Conservation (phyloP, 768 basidiomycete species). For the Pulveroboletus ravenelii region DNA sequence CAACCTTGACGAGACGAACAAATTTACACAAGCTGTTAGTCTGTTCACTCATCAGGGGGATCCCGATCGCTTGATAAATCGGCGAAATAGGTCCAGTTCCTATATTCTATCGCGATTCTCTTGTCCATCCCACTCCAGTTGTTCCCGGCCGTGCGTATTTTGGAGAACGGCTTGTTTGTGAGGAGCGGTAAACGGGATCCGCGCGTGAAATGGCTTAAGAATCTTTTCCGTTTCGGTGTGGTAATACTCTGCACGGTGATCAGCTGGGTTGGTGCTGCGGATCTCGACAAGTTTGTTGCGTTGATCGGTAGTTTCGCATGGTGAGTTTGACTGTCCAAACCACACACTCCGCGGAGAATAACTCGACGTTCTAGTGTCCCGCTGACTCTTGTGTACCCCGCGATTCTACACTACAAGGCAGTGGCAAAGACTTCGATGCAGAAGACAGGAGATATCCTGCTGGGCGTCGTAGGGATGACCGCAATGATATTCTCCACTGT, state of each 20-base stretch:
- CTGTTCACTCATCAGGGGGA: constrained; percentile 18
- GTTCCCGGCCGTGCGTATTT: constrained; percentile 95
- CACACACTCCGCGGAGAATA: constrained; percentile 5
- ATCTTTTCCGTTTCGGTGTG: constrained; percentile 71
- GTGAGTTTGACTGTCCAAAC: constrained; percentile 39
- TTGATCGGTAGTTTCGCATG: constrained; percentile 93
- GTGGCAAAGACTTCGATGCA: constrained; percentile 65
- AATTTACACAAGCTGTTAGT: constrained; percentile 82
- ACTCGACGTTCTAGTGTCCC: constrained; percentile 59
- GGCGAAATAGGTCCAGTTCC: constrained; percentile 59
- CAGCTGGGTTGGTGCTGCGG: constrained; percentile 77
- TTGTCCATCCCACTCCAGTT: constrained; percentile 91
- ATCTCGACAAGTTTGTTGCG: constrained; percentile 94
- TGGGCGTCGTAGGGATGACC: constrained; percentile 70
- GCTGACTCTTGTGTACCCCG: constrained; percentile 89
- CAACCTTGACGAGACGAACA: constrained; percentile 80
- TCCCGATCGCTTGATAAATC: not conserved
- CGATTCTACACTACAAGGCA: constrained; percentile 89
- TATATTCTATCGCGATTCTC: constrained; percentile 90
- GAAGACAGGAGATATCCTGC: constrained; percentile 62
- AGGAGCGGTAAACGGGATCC: constrained; percentile 77
- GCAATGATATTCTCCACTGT: constrained; percentile 76
- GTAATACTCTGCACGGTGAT: constrained; percentile 79
- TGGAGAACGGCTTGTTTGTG: constrained; percentile 92
- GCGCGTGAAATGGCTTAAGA: constrained; percentile 95